A percentile compares a stretch with the other conserved stretches of the same genome.
Conservation (phyloP, 2,329 filamentous ascomycete genomes). For the Colletotrichum liriopes region DNA sequence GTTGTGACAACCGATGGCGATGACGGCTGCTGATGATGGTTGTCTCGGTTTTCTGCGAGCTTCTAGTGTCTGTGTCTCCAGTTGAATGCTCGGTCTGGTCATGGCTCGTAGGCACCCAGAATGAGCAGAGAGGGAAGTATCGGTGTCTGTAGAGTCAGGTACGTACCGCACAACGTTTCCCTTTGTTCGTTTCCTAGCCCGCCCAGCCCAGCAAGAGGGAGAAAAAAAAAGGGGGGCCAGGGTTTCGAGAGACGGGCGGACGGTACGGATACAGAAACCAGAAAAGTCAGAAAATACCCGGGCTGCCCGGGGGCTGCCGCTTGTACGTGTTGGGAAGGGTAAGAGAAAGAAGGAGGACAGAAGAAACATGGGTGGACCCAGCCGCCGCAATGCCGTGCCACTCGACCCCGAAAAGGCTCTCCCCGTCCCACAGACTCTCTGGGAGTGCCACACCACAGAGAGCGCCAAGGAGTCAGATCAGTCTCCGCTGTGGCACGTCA, state of each 20-base stretch:
- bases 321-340: slow-evolving; percentile 37
- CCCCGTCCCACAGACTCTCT: slow-evolving; percentile 36
- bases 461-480: slow-evolving; percentile 42
- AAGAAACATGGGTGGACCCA: slow-evolving; percentile 38
- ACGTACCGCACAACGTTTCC: slow-evolving; percentile 30
- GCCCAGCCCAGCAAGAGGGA: neutral
- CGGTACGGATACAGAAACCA: slow-evolving; percentile 22
- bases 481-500: slow-evolving; percentile 39
- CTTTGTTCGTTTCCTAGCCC: slow-evolving; percentile 32
- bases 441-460: slow-evolving; percentile 30
- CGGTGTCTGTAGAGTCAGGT: neutral
- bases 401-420: slow-evolving; percentile 40
- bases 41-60: slow-evolving; percentile 3
- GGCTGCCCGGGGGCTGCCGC: slow-evolving; percentile 35
- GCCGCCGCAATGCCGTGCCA: slow-evolving; percentile 37
- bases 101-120: neutral
- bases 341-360: slow-evolving; percentile 29
- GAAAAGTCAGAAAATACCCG: slow-evolving; percentile 37
- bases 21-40: neutral
- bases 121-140: neutral
- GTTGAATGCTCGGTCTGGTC: neutral
- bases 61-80: slow-evolving; percentile 2
- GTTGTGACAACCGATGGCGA: neutral
- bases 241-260: slow-evolving; percentile 26
- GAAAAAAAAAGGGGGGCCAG: slow-evolving; percentile 1